Evolutionary conservation across 1,284 basidiomycete species (phyloP).

Genomic region (Cutaneotrichosporon dermatis): DNA sequence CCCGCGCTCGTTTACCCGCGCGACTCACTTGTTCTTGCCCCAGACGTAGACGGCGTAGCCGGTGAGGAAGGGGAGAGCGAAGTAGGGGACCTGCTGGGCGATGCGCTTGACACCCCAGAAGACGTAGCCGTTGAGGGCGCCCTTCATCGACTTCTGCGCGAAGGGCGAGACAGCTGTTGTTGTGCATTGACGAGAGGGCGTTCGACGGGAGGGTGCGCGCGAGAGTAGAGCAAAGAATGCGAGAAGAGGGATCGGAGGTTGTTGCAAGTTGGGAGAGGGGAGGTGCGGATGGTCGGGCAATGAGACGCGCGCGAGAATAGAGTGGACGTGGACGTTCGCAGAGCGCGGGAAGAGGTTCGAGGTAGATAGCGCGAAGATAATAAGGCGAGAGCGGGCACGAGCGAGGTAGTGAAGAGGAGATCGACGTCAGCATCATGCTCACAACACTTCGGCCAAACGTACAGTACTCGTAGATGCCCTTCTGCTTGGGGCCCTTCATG

Average conservation of each 20-base stretch:
- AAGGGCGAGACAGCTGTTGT: conserved; percentile 71
- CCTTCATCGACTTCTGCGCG: conserved; percentile 67
- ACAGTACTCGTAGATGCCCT: conserved; percentile 78
- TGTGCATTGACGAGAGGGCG: not conserved
- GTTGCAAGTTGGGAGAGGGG: not conserved
- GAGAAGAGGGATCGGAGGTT: not conserved
- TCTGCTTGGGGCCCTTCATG: conserved; percentile 65
- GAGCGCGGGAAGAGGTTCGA: too few relatives aligned
- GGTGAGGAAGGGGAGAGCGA: conserved; percentile 67
- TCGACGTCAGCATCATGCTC: conserved; percentile 7
- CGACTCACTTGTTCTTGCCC: conserved; percentile 60
- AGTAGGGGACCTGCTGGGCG: conserved; percentile 71
- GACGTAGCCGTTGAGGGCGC: conserved; percentile 68
- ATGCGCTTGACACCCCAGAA: conserved; percentile 83
- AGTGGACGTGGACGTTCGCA: conserved; percentile 1
- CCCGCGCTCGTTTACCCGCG: not conserved
- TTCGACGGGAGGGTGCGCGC: not conserved
- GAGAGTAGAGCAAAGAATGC: conserved; percentile 3
- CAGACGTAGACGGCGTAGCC: conserved; percentile 80
- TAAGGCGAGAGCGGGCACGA: not conserved
- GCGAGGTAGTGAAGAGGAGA: not conserved
- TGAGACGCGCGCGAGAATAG: not conserved
- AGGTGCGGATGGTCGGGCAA: not conserved
- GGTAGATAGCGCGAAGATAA: not conserved
- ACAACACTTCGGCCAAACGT: conserved; percentile 40